Evolutionary conservation across 108 stramenopile genomes (phyloP).

Genomic region (Cyclotella kingstonii): DNA sequence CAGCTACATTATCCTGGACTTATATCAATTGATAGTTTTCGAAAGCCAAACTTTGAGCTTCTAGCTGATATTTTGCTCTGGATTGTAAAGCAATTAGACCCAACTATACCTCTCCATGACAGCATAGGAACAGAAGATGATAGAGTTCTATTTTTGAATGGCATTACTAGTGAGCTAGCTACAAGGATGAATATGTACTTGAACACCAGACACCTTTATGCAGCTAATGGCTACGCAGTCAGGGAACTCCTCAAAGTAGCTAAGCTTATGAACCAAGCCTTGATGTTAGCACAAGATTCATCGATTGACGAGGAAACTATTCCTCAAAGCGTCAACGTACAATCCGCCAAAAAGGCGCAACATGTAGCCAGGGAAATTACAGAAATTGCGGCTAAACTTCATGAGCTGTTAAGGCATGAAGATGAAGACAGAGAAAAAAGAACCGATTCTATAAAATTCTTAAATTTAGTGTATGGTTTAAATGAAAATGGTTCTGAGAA

Average conservation of each 20-base stretch:
- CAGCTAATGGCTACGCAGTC: slow-evolving; percentile 76
- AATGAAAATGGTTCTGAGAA: neutral
- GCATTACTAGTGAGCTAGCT: slow-evolving; percentile 30
- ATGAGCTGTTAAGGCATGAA: slow-evolving; percentile 11
- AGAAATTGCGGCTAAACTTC: slow-evolving; percentile 14
- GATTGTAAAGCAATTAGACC: slow-evolving; percentile 80
- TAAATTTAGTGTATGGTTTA: slow-evolving; percentile 13
- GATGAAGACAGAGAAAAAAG: slow-evolving; percentile 12
- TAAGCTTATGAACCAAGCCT: slow-evolving; percentile 53
- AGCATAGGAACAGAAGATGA: slow-evolving; percentile 72
- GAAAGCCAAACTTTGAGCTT: slow-evolving; percentile 74
- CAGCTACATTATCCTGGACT: slow-evolving; percentile 66
- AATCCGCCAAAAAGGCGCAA: slow-evolving; percentile 9
- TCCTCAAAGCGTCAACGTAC: neutral
- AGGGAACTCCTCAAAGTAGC: slow-evolving; percentile 74
- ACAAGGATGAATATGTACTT: slow-evolving; percentile 52
- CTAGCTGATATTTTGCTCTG: slow-evolving; percentile 76
- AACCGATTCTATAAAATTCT: slow-evolving; percentile 16
- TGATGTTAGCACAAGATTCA: slow-evolving; percentile 9
- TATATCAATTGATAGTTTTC: slow-evolving; percentile 73
- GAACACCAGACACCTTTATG: slow-evolving; percentile 73
- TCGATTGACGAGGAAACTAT: slow-evolving; percentile 10
- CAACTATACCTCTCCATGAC: slow-evolving; percentile 52
- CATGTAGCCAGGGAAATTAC: slow-evolving; percentile 25
- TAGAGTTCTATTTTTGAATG: slow-evolving; percentile 73